Conservation (phyloP, 78 protist genomes). For the Polysphondylium violaceum region DNA sequence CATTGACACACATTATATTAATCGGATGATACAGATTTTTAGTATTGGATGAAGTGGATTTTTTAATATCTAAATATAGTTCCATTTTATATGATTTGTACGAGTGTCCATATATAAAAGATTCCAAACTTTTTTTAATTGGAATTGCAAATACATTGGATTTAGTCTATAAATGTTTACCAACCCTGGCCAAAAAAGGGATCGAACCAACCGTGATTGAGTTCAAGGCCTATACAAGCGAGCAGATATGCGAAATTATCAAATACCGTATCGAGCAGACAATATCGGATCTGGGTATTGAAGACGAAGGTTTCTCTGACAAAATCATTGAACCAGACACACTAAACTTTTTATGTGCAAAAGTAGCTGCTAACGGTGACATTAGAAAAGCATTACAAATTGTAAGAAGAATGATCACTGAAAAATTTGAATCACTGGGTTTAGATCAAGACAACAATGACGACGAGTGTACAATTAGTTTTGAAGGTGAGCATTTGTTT, state of each 20-base stretch:
- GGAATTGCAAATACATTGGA: constrained; percentile 65
- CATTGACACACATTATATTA: background rate
- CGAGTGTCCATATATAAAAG: constrained; percentile 43
- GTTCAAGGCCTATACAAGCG: constrained; percentile 20
- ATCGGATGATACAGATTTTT: constrained; percentile 4
- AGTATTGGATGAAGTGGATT: constrained; percentile 57
- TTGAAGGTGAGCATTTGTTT: background rate
- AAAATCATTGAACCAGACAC: constrained; percentile 7
- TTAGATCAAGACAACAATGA: background rate
- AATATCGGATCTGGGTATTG: background rate
- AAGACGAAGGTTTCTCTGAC: background rate
- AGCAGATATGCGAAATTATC: constrained; percentile 14
- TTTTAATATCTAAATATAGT: background rate
- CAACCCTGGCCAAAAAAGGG: constrained; percentile 8
- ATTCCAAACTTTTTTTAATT: constrained; percentile 24
- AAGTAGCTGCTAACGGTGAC: constrained; percentile 13
- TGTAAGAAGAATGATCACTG: background rate
- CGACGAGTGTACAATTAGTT: background rate
- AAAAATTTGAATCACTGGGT: background rate
- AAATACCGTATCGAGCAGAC: background rate
- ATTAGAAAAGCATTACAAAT: constrained; percentile 61
- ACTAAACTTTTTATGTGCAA: background rate
- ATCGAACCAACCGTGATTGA: constrained; percentile 5
- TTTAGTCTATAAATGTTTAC: constrained; percentile 22
- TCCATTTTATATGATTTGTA: constrained; percentile 18